Base-by-base conservation (phyloP, 2,329 filamentous ascomycete genomes). In the Fusarium sulawesiense region DNA sequence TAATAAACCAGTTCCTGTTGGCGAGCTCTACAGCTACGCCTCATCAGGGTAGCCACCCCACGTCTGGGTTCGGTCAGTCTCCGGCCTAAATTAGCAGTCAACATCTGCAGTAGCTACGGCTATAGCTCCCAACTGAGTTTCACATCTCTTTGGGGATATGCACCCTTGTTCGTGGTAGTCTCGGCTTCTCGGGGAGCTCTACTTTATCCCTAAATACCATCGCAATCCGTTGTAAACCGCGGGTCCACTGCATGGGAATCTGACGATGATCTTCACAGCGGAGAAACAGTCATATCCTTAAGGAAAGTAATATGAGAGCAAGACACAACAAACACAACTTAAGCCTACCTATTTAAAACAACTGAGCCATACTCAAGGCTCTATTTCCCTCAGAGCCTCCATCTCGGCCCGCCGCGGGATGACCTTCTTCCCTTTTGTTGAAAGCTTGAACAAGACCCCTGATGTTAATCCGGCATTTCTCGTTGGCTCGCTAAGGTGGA, bases 381-480 rank as follows among this genome's bases (percentile, higher is more conserved):
- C 47, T 48, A 14, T 23, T 23, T 44, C 30, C 16, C 23, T 12
- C 20, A 37, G 56, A 51, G 41, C 46, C 46, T 45, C 29, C 29
- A n/a, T n/a, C 50, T 66, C 66, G 66, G 66, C 57, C 60, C 51
- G 44, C 27, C 23, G 50, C 20, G 30, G 34, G 32, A 49, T 44
- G 27, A 51, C 46, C 34, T 32, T 30, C 53, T 69, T 67, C 56
- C 60, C 56, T 70, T 70, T 70, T 68, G 67, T 71, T 68, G 64
- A 56, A 51, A 51, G 27, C 32, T 21, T 51, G 41, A 56, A 66
- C 50, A 49, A 30, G 54, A 66, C 57, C 61, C 67, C 53, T 73
- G 66, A 74, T 68, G 67, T 56, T 58, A 74, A 74, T 73, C 49
- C 60, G 45, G 27, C 51, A 64, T 50, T 68, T 64, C 68, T 74